Evolutionary conservation across 768 basidiomycete genomes (phyloP), one percentile per base, ranked within the genome.

Genomic region (Boletus rufocinnamomeus): DNA sequence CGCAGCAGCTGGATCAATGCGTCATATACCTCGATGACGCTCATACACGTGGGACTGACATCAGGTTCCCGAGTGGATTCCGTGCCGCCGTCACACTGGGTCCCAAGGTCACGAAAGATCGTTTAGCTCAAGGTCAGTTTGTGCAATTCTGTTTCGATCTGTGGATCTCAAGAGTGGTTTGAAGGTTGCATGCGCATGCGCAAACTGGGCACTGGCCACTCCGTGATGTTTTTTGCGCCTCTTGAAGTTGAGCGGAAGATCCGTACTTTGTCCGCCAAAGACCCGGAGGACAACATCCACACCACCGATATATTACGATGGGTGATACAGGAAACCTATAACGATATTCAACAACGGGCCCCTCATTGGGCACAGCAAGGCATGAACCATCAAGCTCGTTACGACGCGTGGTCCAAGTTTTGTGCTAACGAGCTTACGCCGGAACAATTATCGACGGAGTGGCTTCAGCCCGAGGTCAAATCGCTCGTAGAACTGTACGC

Each of bases 21-120:
- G 57, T 80, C 6, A 63, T 83, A 2, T 84, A 84, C 60, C 76
- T 84, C 0, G 82, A 84, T 49, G 82, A 84, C 50, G 79, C 80
- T 0, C 82, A 83, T 56, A 69, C 68, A 2, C 41, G 68, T 14
- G 83, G 83, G 6, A 84, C 83, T 0, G 83, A 84, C 56, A 67
- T 84, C 16, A 83, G 78, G 44, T 69, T 84, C 34, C 83, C 84
- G 0, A 55, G 21, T 1, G 57, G 71, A 19, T 76, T 69, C 37
- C 56, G 62, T 1, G 56, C 62, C 5, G 61, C 61, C 1, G 49
- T 63, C 28, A 63, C 61, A 1, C 35, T 84, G 2, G 83, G 82
- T 0, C 77, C 78, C 6, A 81, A 77, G 43, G 67, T 84, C 9
- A 80, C 78, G 0, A 84, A 84, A 56, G 83, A 84, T 69, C 72